These are phyloP conservation scores for Russula olivacea DNA, from an alignment of 768 basidiomycete species.

Conservation along the genomic window DNA sequence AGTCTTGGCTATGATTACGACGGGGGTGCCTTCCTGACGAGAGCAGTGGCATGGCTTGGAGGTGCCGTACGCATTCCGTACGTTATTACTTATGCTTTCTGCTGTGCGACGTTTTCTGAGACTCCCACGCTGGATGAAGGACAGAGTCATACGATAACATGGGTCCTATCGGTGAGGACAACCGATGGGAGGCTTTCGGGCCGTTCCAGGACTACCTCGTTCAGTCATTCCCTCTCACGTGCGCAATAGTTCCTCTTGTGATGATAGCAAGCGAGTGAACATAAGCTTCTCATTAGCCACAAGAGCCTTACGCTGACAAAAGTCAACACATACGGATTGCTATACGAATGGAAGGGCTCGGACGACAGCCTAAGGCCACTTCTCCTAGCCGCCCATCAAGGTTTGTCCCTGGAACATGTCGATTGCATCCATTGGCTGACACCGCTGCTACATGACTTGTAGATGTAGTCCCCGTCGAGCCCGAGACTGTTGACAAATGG, in stretches of 20 bases:
- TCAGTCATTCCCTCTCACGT: slow-evolving; percentile 58
- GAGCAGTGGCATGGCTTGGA: slow-evolving; percentile 37
- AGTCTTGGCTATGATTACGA: slow-evolving; percentile 30
- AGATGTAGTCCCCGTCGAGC: slow-evolving; percentile 69
- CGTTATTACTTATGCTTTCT: slow-evolving; percentile 16
- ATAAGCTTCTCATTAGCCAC: slow-evolving; percentile 36
- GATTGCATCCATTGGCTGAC: slow-evolving; percentile 17
- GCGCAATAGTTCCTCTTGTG: slow-evolving; percentile 23
- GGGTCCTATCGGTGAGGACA: slow-evolving; percentile 44
- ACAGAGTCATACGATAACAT: slow-evolving; percentile 50
- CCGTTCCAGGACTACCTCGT: slow-evolving; percentile 40
- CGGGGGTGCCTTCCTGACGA: slow-evolving; percentile 33
- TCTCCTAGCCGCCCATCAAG: slow-evolving; percentile 50
- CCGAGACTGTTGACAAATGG: slow-evolving; percentile 52
- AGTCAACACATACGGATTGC: slow-evolving; percentile 55
- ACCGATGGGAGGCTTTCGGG: slow-evolving; percentile 40
- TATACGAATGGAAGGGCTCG: slow-evolving; percentile 56
- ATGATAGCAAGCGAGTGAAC: neutral
- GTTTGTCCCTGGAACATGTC: slow-evolving; percentile 27
- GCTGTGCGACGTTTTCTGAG: neutral
- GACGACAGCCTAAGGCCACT: slow-evolving; percentile 48
- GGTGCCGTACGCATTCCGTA: slow-evolving; percentile 37
- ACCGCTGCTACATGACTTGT: neutral
- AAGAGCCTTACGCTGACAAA: slow-evolving; percentile 44
- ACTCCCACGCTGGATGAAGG: slow-evolving; percentile 28